Percentiles rank a stretch among this genome's conserved stretches.
Conservation (phyloP, 2,329 filamentous ascomycete genomes). For the Sarocladiaceae sp. region DNA sequence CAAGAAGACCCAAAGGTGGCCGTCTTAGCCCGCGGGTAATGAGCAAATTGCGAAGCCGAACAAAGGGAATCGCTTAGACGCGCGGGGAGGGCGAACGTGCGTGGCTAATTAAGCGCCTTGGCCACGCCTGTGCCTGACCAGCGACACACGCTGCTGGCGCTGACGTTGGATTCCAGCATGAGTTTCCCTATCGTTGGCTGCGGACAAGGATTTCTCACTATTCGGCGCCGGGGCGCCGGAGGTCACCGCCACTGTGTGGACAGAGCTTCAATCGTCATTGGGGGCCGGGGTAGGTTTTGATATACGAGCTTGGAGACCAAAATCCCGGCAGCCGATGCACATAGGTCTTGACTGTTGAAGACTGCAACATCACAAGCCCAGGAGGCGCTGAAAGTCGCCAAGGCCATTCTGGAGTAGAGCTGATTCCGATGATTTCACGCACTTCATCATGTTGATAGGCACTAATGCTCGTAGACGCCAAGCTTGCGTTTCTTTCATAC, state of each 20-base stretch:
- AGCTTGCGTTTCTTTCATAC: too few relatives aligned
- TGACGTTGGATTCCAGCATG: constrained; percentile 4
- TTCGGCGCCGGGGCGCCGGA: constrained; percentile 4
- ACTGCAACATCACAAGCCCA: too few relatives aligned
- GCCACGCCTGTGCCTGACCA: background rate
- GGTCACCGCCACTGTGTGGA: background rate
- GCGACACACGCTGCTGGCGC: background rate
- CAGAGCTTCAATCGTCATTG: background rate
- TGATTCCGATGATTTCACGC: too few relatives aligned
- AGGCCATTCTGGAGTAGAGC: too few relatives aligned
- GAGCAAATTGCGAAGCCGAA: background rate
- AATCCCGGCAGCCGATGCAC: too few relatives aligned
- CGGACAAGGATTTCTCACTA: background rate
- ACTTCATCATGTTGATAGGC: too few relatives aligned
- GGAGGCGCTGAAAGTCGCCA: too few relatives aligned
- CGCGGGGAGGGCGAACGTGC: background rate
- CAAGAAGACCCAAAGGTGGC: background rate
- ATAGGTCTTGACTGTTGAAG: too few relatives aligned
- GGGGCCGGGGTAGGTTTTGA: background rate
- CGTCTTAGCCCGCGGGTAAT: background rate
- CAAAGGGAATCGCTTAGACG: background rate
- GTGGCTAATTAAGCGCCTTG: background rate
- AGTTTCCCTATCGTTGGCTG: background rate
- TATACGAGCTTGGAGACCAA: background rate
- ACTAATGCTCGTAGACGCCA: too few relatives aligned